Evolutionary conservation across 352 stramenopile species (phyloP), one percentile per base, ranked within the genome.

Genomic region (Globisporangium nodosum): DNA sequence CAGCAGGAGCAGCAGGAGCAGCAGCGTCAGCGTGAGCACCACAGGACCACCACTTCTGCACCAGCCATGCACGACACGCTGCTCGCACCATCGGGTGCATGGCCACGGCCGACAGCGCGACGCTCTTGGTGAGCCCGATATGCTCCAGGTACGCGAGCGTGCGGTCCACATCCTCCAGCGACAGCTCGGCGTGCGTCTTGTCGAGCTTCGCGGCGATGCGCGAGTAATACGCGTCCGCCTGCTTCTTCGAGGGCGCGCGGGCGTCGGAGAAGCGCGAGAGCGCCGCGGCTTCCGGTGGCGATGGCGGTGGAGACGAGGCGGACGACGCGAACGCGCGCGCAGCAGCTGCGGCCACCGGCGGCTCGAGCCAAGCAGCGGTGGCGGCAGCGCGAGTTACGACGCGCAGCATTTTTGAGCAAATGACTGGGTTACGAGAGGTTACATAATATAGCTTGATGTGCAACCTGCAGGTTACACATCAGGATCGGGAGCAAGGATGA

Each of bases 161-260:
- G 47, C 63, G 59, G 56, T 73, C 61, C 27, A 79, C 43, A 7
- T 50, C 30, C 33, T 71, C 64, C 40, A 69, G 60, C 5, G 67
- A 65, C n/a, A 69, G 40, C 20, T 16, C 43, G n/a, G 18, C 2
- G n/a, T 56, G 45, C n/a, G 48, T 35, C 39, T 58, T 63, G 31
- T 43, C 50, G 30, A 66, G 57, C 52, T 84, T 84, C 42, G 69
- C 66, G 27, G 52, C 58, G 50, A 84, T 77, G 33, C 74, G 74
- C 37, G 50, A 70, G 53, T 76, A 79, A 42, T 60, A 76, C 16
- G 48, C 21, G 12, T 62, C 63, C 31, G 64, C 42, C 51, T 66
- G 50, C 49, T 54, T 59, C 37, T 46, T 70, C 30, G 15, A 57
- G 50, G 53, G 57, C 35, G 9, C n/a, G 18, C n/a, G 20, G 2